phyloP scores from a whole-genome alignment of 2,329 filamentous ascomycete genomes.

The Aspergillus eucalypticola region DNA sequence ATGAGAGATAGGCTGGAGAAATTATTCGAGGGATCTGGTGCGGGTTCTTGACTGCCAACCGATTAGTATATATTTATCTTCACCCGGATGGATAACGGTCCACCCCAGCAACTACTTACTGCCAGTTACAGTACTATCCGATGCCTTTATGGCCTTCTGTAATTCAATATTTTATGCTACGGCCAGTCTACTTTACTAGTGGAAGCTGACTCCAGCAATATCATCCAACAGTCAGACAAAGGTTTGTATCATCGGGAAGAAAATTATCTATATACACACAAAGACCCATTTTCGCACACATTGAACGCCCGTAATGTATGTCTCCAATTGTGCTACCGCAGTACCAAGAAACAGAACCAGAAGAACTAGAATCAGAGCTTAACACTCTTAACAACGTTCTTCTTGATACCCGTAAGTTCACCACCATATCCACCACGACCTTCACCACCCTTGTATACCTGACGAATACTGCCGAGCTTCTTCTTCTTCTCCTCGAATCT shows the following conservation, averaged over 20 bases:
- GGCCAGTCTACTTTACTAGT: background rate
- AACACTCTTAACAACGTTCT: constrained; percentile 85
- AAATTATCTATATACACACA: constrained; percentile 28
- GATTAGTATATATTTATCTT: constrained; percentile 8
- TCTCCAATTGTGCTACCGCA: constrained; percentile 15
- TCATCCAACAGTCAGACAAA: background rate
- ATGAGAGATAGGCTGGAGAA: constrained; percentile 11
- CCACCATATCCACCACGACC: constrained; percentile 83
- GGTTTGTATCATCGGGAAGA: constrained; percentile 18
- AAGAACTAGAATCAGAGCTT: constrained; percentile 64
- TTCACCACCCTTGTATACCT: constrained; percentile 82
- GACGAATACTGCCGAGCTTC: constrained; percentile 86
- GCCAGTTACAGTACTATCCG: too few relatives aligned
- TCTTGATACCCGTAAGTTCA: constrained; percentile 94
- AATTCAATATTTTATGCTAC: too few relatives aligned
- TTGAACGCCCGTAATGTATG: constrained; percentile 20
- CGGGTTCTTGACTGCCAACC: background rate
- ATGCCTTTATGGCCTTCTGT: too few relatives aligned
- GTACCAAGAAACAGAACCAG: constrained; percentile 17
- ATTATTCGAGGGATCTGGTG: constrained; percentile 7
- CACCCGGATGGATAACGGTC: background rate
- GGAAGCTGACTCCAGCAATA: too few relatives aligned
- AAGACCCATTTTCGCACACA: constrained; percentile 23
- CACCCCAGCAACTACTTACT: too few relatives aligned
- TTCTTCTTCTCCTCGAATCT: constrained; percentile 97